These are phyloP conservation scores for Phytopythium mirpurense DNA, from an alignment of 352 stramenopile species.

Conservation along the genomic window DNA sequence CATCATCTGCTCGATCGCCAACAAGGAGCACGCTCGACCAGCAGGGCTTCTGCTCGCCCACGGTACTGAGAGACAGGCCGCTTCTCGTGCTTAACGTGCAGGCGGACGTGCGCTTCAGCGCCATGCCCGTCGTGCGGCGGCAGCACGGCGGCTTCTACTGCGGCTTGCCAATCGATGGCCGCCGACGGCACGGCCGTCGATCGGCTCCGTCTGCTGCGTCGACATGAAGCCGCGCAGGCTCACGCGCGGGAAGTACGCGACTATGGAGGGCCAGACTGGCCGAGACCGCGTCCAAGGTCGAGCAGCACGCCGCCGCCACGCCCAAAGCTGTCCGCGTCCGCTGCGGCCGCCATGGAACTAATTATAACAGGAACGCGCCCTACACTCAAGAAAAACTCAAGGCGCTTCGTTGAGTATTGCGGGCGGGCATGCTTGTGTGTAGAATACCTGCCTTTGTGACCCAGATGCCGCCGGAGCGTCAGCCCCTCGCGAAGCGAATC, in stretches of 20 bases:
- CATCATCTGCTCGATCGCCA: slow-evolving; percentile 58
- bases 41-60: slow-evolving; percentile 60
- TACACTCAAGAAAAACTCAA: too few species aligned
- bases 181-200: slow-evolving; percentile 54
- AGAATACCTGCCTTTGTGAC: too few species aligned
- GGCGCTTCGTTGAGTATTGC: too few species aligned
- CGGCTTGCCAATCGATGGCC: slow-evolving; percentile 53
- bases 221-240: slow-evolving; percentile 41
- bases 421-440: too few species aligned
- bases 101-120: slow-evolving; percentile 64
- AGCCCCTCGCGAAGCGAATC: too few species aligned
- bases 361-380: too few species aligned
- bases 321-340: slow-evolving; percentile 4
- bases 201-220: slow-evolving; percentile 60
- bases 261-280: slow-evolving; percentile 49
- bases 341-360: too few species aligned
- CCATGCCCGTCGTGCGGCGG: slow-evolving; percentile 21
- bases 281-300: slow-evolving; percentile 41
- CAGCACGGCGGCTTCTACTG: slow-evolving; percentile 68
- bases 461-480: too few species aligned
- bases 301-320: slow-evolving; percentile 11
- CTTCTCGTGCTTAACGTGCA: slow-evolving; percentile 55
- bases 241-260: slow-evolving; percentile 48
- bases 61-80: slow-evolving; percentile 50
- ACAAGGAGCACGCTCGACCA: slow-evolving; percentile 55